These are phyloP conservation scores for Apiospora pterosperma DNA, from an alignment of 2,329 filamentous ascomycete species.

Conservation along the genomic window DNA sequence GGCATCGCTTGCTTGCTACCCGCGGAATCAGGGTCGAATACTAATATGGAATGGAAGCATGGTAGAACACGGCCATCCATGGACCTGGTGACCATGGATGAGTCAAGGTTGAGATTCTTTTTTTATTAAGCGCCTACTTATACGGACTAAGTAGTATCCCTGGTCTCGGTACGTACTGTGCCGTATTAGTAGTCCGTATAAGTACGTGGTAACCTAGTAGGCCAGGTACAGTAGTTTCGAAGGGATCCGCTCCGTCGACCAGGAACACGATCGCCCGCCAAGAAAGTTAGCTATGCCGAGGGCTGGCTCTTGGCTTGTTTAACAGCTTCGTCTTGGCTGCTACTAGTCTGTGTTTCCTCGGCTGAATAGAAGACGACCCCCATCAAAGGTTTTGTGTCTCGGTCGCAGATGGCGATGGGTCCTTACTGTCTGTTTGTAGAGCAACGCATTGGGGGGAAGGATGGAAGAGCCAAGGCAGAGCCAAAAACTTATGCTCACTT, in stretches of 20 bases:
- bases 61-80: background rate
- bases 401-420: background rate
- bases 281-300: background rate
- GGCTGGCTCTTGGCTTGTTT: slow-evolving; percentile 1
- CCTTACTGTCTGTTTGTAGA: background rate
- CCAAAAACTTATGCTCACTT: background rate
- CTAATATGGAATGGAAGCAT: no score
- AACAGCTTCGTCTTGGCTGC: background rate
- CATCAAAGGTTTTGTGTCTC: background rate
- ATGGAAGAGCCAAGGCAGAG: background rate
- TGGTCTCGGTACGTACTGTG: background rate
- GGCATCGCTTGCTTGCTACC: background rate
- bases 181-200: background rate
- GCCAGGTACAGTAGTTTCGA: background rate
- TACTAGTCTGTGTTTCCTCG: background rate
- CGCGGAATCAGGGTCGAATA: background rate
- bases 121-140: background rate
- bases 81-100: background rate
- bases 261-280: slow-evolving; percentile 2
- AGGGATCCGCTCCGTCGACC: background rate
- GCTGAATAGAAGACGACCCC: background rate
- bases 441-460: no score
- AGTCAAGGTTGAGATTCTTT: background rate
- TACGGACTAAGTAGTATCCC: no score
- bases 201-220: no score